Percentiles rank a stretch among this genome's conserved stretches.
Evolutionary conservation across 2,329 filamentous ascomycete genomes (phyloP).

Genomic region (Arthrobotrys iridis): DNA sequence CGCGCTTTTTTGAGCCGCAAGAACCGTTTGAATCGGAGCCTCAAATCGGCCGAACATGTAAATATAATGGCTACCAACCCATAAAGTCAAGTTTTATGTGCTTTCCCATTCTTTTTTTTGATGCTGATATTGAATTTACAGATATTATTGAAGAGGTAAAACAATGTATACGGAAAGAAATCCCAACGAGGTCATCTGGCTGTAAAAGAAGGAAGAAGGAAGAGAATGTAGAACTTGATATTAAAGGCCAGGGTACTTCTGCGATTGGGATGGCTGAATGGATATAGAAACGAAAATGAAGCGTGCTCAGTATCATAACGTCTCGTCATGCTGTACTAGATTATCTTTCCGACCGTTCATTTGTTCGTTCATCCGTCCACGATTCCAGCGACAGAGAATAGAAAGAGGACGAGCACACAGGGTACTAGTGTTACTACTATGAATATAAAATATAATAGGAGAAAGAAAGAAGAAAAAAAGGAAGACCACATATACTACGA

Average conservation of each 20-base stretch:
- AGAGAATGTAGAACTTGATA: slow-evolving; percentile 18
- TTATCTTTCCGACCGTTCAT: slow-evolving; percentile 31
- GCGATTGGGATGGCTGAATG: slow-evolving; percentile 3
- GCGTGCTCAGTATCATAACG: slow-evolving; percentile 32
- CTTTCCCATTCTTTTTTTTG: slow-evolving; percentile 18
- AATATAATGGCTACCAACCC: background rate
- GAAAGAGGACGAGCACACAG: slow-evolving; percentile 34
- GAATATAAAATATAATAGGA: slow-evolving; percentile 30
- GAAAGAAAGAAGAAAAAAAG: slow-evolving; percentile 39
- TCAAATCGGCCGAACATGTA: background rate
- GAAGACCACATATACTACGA: no score
- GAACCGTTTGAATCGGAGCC: background rate
- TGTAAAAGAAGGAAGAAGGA: background rate
- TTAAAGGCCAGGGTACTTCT: slow-evolving; percentile 45
- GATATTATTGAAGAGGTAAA: slow-evolving; percentile 3
- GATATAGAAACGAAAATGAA: slow-evolving; percentile 46
- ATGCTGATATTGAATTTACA: slow-evolving; percentile 1
- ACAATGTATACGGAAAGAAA: background rate
- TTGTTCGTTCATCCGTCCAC: slow-evolving; percentile 10
- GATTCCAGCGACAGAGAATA: slow-evolving; percentile 4
- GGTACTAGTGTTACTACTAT: slow-evolving; percentile 38
- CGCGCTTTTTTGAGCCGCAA: slow-evolving; percentile 24
- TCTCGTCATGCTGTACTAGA: slow-evolving; percentile 50
- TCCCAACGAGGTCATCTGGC: background rate
- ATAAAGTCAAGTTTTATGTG: background rate